A percentile compares a stretch with the other conserved stretches of the same genome.
phyloP scores from a whole-genome alignment of 164 flowering plant species.

The Berberis thunbergii region DNA sequence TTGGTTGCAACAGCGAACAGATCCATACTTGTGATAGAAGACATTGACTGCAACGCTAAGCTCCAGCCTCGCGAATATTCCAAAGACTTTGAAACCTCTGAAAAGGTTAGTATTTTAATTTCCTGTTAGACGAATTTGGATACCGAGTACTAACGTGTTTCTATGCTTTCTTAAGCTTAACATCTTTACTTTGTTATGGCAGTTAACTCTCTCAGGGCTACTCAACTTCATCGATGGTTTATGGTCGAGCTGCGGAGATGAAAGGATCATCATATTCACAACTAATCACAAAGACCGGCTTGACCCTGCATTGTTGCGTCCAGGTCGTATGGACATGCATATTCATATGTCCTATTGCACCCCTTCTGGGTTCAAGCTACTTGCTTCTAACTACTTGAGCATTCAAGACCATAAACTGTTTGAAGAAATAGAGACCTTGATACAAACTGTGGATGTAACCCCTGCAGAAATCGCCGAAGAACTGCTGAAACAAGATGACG shows the following conservation, averaged over 20 bases:
- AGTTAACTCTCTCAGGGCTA: conserved; percentile 35
- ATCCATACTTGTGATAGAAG: conserved; percentile 59
- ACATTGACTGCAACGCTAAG: conserved; percentile 32
- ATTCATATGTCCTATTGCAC: conserved; percentile 47
- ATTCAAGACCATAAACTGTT: background rate
- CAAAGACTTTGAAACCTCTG: too few species aligned
- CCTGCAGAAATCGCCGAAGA: conserved; percentile 4
- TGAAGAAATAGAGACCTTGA: background rate
- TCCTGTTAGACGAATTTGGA: too few species aligned
- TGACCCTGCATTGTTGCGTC: conserved; percentile 37
- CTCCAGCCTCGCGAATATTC: too few species aligned
- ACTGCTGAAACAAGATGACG: background rate
- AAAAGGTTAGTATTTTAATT: too few species aligned
- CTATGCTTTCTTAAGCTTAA: too few species aligned
- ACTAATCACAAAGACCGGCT: conserved; percentile 37
- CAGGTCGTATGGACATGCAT: conserved; percentile 47
- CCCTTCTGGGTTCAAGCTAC: conserved; percentile 24
- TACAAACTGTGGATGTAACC: background rate
- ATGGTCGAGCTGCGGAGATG: conserved; percentile 46
- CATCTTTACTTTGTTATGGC: background rate
- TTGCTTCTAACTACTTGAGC: background rate
- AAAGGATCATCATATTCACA: conserved; percentile 39
- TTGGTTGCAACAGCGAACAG: conserved; percentile 34
- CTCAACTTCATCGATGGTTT: conserved; percentile 37
- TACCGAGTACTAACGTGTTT: too few species aligned